phyloP scores from a whole-genome alignment of 2,329 filamentous ascomycete genomes.

The Penicillium sumatraense region DNA sequence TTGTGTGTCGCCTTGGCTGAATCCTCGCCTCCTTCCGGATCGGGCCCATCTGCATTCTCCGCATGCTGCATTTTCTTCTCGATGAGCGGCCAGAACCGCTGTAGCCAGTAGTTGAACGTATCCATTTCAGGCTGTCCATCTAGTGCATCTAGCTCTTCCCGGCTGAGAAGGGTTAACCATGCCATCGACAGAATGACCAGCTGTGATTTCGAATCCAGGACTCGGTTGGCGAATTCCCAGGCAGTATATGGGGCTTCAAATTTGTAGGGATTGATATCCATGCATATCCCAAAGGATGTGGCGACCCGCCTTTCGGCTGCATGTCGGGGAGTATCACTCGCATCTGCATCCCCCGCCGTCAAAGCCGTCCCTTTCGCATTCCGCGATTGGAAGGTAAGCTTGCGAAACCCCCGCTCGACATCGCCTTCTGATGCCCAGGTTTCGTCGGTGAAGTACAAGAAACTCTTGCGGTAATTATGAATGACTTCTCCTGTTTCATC shows the following conservation, averaged over 20 bases:
- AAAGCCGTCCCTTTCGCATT: neutral
- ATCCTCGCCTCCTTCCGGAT: constrained; percentile 13
- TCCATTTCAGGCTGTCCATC: constrained; percentile 58
- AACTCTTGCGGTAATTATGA: constrained; percentile 66
- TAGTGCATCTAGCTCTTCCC: constrained; percentile 52
- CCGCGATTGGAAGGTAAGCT: constrained; percentile 26
- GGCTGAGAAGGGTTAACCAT: constrained; percentile 60
- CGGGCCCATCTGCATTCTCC: constrained; percentile 29
- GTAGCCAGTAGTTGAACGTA: constrained; percentile 67
- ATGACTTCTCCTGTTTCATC: constrained; percentile 59
- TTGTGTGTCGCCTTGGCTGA: constrained; percentile 20
- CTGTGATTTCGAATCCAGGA: constrained; percentile 52
- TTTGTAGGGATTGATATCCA: constrained; percentile 66
- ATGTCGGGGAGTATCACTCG: constrained; percentile 1
- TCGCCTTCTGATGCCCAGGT: constrained; percentile 63
- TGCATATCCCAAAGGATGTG: constrained; percentile 55
- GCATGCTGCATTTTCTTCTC: constrained; percentile 35
- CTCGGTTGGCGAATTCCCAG: constrained; percentile 65
- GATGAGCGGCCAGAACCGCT: constrained; percentile 60
- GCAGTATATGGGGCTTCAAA: constrained; percentile 62
- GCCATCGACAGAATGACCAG: constrained; percentile 67
- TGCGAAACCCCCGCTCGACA: constrained; percentile 36
- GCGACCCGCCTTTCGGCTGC: constrained; percentile 33
- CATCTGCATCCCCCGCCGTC: constrained; percentile 2
- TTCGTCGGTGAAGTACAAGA: constrained; percentile 70